Evolutionary conservation across 2,329 filamentous ascomycete genomes (phyloP), one percentile per base, ranked within the genome.

Genomic region (Diaporthe nobilis): DNA sequence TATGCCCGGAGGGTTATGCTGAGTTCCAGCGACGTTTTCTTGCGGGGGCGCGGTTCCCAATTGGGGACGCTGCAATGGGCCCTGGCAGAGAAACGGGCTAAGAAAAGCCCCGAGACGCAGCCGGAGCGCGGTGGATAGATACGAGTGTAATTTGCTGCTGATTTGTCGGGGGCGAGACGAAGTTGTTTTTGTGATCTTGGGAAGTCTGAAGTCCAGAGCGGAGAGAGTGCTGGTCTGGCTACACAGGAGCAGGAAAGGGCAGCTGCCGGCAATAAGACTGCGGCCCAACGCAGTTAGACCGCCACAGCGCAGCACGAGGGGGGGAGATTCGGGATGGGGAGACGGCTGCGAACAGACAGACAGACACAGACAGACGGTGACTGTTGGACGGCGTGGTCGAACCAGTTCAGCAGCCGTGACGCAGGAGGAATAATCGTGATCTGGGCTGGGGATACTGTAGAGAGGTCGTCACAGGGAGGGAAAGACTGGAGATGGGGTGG

Each of bases 401-500:
- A 63, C n/a, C 37, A 63, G n/a, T 17, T 17, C 39, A 31, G n/a
- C n/a, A 44, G 15, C 34, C n/a, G 47, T 57, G 25, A 57, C 49
- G 39, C n/a, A 51, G 28, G 55, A 61, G 61, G 63, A 68, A 68
- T 53, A 68, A 25, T 72, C 31, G 71, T 55, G 71, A 55, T 73
- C 71, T 34, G 17, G 58, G 57, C 57, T 61, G 71, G 25, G 58
- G n/a, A 25, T 49, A 42, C n/a, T 49, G 55, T 25, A 49, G 28
- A 60, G 63, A 37, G 71, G 44, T 71, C 44, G 44, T 76, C 63
- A 58, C 71, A 76, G 77, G 73, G 74, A 71, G 42, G 73, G 73
- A 73, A 70, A 76, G 77, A 79, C 77, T 78, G 77, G 77, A 78
- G 75, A 76, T 63, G 63, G 74, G 75, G 77, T 65, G 67, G 74